phyloP scores from a whole-genome alignment of 495 filamentous ascomycete species.

The Daldinia vernicosa region DNA sequence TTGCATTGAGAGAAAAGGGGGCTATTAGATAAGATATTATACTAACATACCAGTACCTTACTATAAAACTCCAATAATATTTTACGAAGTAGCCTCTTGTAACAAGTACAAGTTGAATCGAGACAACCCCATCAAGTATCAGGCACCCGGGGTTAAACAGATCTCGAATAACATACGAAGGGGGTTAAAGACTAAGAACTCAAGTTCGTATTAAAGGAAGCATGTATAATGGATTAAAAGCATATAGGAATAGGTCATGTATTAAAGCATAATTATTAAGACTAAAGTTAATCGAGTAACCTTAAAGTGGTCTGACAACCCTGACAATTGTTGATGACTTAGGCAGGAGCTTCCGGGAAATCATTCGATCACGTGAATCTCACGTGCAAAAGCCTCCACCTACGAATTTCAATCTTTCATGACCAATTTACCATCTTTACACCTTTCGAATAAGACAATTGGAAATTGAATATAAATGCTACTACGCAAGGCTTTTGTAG shows the following conservation, averaged over 20 bases:
- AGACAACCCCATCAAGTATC: background rate
- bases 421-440: slow-evolving; percentile 19
- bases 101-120: background rate
- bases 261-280: background rate
- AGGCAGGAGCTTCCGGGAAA: slow-evolving; percentile 14
- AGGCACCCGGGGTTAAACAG: background rate
- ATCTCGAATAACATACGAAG: background rate
- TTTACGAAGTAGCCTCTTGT: background rate
- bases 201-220: background rate
- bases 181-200: background rate
- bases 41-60: no score
- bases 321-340: background rate
- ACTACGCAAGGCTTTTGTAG: background rate
- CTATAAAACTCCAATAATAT: background rate
- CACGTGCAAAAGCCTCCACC: slow-evolving; percentile 42
- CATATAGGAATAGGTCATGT: background rate
- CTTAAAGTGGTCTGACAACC: slow-evolving; percentile 8
- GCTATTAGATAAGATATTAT: slow-evolving; percentile 69
- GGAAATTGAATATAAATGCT: slow-evolving; percentile 5
- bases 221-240: background rate
- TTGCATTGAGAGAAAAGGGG: slow-evolving; percentile 69
- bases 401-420: slow-evolving; percentile 33
- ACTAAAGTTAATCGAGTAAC: background rate
- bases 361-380: slow-evolving; percentile 41
- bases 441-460: slow-evolving; percentile 3